phyloP scores from a whole-genome alignment of 139 green algal genomes.

The Nannochloris sp. region DNA sequence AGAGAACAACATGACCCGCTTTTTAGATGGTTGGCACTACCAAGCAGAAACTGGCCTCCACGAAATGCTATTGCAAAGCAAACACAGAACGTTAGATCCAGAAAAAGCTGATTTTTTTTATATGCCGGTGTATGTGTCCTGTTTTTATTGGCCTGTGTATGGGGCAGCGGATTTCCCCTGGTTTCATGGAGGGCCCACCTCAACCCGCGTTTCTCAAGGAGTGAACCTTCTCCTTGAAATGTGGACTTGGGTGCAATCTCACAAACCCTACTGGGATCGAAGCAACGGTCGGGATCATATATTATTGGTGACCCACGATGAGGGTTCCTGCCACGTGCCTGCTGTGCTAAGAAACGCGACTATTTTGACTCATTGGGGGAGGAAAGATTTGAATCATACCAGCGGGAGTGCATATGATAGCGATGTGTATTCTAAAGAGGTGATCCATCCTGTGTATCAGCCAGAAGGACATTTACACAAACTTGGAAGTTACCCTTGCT shows the following conservation, averaged over 20 bases:
- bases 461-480: conserved; percentile 16
- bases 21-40: conserved; percentile 17
- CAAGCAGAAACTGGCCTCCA: conserved; percentile 42
- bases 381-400: conserved; percentile 16
- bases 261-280: conserved; percentile 49
- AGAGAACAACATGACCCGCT: conserved; percentile 2
- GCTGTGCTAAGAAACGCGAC: conserved; percentile 24
- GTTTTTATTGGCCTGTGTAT: conserved; percentile 37
- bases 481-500: conserved; percentile 25
- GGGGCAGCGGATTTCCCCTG: conserved; percentile 29
- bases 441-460: conserved; percentile 16
- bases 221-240: conserved; percentile 20
- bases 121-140: conserved; percentile 35
- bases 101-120: conserved; percentile 61
- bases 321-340: conserved; percentile 47
- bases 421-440: conserved; percentile 3
- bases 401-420: conserved; percentile 4
- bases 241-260: conserved; percentile 23
- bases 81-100: conserved; percentile 42
- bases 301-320: conserved; percentile 31
- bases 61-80: conserved; percentile 46
- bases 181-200: conserved; percentile 5
- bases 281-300: conserved; percentile 54
- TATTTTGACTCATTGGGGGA: conserved; percentile 40
- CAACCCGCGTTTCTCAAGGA: not conserved